phyloP scores from a whole-genome alignment of 1,284 basidiomycete species.

The Cryptococcus amylolentus region DNA sequence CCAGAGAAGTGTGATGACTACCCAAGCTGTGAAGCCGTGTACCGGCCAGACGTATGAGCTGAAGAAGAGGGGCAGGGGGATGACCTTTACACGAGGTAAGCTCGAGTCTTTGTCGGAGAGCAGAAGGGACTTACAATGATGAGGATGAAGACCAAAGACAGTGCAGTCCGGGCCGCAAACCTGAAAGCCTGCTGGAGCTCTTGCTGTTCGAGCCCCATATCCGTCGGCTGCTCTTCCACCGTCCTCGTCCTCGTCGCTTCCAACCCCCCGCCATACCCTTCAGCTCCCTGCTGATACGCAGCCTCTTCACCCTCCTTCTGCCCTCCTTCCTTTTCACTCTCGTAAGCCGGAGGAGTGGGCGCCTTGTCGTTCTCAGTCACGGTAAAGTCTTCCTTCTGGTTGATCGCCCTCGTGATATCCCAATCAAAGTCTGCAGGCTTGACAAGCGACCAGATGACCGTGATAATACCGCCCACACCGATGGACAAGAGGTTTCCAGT shows the following conservation, averaged over 20 bases:
- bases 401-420: slow-evolving; percentile 70
- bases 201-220: slow-evolving; percentile 55
- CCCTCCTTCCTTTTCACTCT: slow-evolving; percentile 21
- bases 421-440: slow-evolving; percentile 79
- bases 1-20: slow-evolving; percentile 73
- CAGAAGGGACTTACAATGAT: slow-evolving; percentile 53
- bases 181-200: slow-evolving; percentile 66
- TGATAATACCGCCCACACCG: slow-evolving; percentile 72
- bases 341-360: background rate
- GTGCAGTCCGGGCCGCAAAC: slow-evolving; percentile 69
- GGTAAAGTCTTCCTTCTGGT: slow-evolving; percentile 45
- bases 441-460: slow-evolving; percentile 61
- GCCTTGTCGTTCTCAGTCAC: slow-evolving; percentile 12
- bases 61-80: slow-evolving; percentile 81
- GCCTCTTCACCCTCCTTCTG: background rate
- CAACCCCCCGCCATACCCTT: background rate
- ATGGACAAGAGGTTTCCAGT: slow-evolving; percentile 85
- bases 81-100: slow-evolving; percentile 54
- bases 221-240: slow-evolving; percentile 53
- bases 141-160: slow-evolving; percentile 54
- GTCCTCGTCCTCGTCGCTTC: background rate
- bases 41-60: slow-evolving; percentile 67
- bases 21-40: slow-evolving; percentile 63
- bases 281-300: background rate
- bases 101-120: background rate